Base-by-base conservation (phyloP, 371 early-diverging fungal genomes). In the Mortierella sp. region DNA sequence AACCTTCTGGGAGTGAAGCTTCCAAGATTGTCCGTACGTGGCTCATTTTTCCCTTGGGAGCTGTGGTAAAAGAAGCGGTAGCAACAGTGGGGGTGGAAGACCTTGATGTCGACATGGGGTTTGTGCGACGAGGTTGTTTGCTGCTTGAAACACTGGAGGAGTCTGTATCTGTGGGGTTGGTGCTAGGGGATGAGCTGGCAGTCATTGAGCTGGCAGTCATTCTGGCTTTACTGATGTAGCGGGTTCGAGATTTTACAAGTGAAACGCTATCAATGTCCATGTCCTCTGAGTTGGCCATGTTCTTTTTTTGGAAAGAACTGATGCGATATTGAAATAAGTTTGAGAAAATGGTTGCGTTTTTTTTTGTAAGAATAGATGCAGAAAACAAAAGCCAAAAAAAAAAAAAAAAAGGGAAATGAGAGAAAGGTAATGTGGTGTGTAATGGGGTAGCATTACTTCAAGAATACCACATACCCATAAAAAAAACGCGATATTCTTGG, bases 1-100 rank as follows among this genome's bases (percentile, higher is more conserved):
- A 34, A 5, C 65, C 65, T 12, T 28, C 43, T 1, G 71, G 71
- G 3, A 64, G 49, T 10, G 43, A 42, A 5, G 29, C 12, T 23
- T n/a, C 55, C 43, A 68, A 40, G 9, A 53, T 53, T 13, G 12
- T 9, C 6, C 53, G 53, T 26, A 53, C 0, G 7, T 53, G 22
- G 15, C 9, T 26, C 26, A 26, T n/a, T 47, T 22, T 47, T 13
- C 15, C 47, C 2, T 17, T 47, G 47, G n/a, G n/a, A n/a, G 47
- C 22, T 47, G 47, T 9, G 17, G 19, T 3, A 19, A 5, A 8
- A 3, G 40, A 13, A 1, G 40, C 40, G 8, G 8, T 13, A 1
- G 40, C 1, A 8, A 13, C 8, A 1, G 40, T 13, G 8, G 40
- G 40, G 8, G 40, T 13, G 8, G 40, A 8, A 37, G 40, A 13